Conservation (phyloP, 257 asterid species). For the Forsythia viridissima region DNA sequence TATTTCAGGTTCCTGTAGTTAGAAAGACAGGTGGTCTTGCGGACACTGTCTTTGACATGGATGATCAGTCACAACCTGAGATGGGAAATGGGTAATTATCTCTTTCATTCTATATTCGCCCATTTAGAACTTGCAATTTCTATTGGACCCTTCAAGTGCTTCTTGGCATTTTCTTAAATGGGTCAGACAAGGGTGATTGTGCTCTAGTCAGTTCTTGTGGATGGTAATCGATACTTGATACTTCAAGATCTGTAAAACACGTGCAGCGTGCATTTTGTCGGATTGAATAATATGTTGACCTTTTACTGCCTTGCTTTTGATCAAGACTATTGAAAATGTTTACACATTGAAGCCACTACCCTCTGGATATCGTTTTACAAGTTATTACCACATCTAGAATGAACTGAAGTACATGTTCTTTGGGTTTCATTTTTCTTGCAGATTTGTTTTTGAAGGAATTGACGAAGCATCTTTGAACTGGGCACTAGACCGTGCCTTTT, state of each 20-base stretch:
- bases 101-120: background rate
- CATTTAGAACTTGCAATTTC: background rate
- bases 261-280: background rate
- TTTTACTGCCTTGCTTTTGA: background rate
- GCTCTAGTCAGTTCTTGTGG: background rate
- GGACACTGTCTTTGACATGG: constrained; percentile 85
- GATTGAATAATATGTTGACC: background rate
- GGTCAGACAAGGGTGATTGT: background rate
- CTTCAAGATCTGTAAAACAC: background rate
- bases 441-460: constrained; percentile 86
- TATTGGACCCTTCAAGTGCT: background rate
- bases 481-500: constrained; percentile 71
- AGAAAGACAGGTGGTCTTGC: constrained; percentile 94
- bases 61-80: constrained; percentile 59
- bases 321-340: background rate
- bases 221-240: background rate
- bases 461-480: constrained; percentile 65
- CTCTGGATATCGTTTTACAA: background rate
- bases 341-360: background rate
- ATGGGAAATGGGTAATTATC: constrained; percentile 63
- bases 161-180: background rate
- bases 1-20: constrained; percentile 74
- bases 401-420: background rate
- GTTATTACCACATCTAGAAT: background rate
- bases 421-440: constrained; percentile 24